These are phyloP conservation scores for Boletus reticulatus DNA, from an alignment of 768 basidiomycete genomes.

Conservation along the genomic window DNA sequence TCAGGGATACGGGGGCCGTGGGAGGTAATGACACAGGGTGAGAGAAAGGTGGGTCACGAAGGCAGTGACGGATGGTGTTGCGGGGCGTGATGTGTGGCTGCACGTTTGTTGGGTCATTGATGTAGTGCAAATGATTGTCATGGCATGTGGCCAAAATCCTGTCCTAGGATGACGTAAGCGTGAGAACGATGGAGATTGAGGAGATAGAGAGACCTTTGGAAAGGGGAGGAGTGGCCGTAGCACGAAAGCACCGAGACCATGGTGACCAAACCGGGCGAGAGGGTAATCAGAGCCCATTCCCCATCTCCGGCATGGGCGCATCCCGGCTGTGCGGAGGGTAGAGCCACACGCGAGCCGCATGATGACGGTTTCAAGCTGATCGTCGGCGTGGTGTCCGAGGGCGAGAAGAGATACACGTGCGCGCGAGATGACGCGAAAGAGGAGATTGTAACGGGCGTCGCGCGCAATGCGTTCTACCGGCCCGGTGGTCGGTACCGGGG, in stretches of 20 bases:
- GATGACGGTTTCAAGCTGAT: conserved; percentile 79
- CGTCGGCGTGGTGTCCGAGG: conserved; percentile 77
- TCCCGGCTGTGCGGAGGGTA: conserved; percentile 58
- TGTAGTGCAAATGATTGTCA: conserved; percentile 55
- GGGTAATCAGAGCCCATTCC: conserved; percentile 62
- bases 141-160: conserved; percentile 80
- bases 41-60: conserved; percentile 22
- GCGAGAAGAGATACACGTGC: conserved; percentile 45
- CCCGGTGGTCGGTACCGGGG: conserved; percentile 41
- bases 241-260: conserved; percentile 68
- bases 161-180: conserved; percentile 44
- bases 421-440: conserved; percentile 48
- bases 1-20: conserved; percentile 33
- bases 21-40: conserved; percentile 20
- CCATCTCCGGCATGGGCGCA: conserved; percentile 66
- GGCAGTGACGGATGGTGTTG: conserved; percentile 64
- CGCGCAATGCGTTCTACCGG: conserved; percentile 59
- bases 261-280: conserved; percentile 44
- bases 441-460: conserved; percentile 50
- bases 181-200: not conserved
- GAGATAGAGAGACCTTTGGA: conserved; percentile 51
- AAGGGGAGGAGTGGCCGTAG: conserved; percentile 68
- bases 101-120: conserved; percentile 69
- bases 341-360: conserved; percentile 66
- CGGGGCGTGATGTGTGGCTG: conserved; percentile 70